Evolutionary conservation across 805 yeast species (phyloP), one percentile per base, ranked within the genome.

Genomic region (Schwanniomyces occidentalis): DNA sequence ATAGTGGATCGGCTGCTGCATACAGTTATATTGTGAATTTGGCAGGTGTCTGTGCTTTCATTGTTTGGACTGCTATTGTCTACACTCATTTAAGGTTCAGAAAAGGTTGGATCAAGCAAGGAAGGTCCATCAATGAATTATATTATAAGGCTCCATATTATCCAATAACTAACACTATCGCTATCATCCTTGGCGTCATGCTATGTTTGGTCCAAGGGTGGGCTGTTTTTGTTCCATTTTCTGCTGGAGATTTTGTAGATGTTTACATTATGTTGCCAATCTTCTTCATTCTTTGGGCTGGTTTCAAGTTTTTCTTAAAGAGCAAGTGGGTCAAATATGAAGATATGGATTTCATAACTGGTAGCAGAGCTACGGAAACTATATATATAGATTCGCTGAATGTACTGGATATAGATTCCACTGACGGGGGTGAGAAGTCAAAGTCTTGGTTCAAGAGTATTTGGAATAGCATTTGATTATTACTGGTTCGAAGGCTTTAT

Each of bases 341-440:
- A 33, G 71, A 69, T 17, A 71, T 71, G 76, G 76, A 71, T 47
- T 69, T 71, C 33, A 69, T 56, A 16, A 57, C 70, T 4, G 75
- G 66, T 38, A 56, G 69, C 36, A 30, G 15, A 14, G 25, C 14
- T 21, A 9, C 7, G n/a, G 27, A 24, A 24, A 12, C 7, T 8
- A 20, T 8, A 20, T 20, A n/a, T n/a, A 23, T 42, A 15, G 40
- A 40, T 12, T 10, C 10, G n/a, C n/a, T n/a, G n/a, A n/a, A n/a
- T n/a, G n/a, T n/a, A n/a, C n/a, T n/a, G n/a, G n/a, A n/a, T n/a
- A n/a, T n/a, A n/a, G n/a, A n/a, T n/a, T n/a, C n/a, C n/a, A n/a
- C n/a, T n/a, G n/a, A n/a, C n/a, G n/a, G n/a, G n/a, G n/a, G n/a
- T n/a, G n/a, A n/a, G n/a, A n/a, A n/a, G n/a, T n/a, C n/a, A n/a